Conservation (phyloP, 2,329 filamentous ascomycete genomes). For the Xylariaceae sp. region DNA sequence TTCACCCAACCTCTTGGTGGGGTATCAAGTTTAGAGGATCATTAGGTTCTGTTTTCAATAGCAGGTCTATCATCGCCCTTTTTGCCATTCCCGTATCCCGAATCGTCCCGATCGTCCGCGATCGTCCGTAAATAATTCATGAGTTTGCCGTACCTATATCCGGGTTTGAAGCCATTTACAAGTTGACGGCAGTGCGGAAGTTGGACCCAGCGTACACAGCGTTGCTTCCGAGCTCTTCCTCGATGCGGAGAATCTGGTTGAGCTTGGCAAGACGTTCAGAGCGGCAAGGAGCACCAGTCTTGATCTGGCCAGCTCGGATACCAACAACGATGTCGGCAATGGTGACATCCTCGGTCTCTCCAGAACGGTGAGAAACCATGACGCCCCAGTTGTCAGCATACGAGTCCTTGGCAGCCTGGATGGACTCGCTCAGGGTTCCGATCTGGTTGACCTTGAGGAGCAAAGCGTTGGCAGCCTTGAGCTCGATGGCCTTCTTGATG, state of each 20-base stretch:
- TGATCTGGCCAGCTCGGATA: constrained; percentile 96
- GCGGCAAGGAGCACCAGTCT: constrained; percentile 93
- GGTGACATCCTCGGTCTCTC: constrained; percentile 99
- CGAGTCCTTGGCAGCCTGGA: constrained; percentile 98
- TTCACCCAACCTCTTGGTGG: no score
- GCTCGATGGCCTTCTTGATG: constrained; percentile 99
- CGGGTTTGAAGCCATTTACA: constrained; percentile 52
- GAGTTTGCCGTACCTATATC: constrained; percentile 10
- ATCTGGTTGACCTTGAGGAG: constrained; percentile 99
- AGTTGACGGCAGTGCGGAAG: constrained; percentile 86
- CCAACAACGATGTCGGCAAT: constrained; percentile 97
- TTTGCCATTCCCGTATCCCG: constrained; percentile 25
- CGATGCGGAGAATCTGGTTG: constrained; percentile 99
- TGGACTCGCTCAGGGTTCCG: constrained; percentile 96
- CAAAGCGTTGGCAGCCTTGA: constrained; percentile 97
- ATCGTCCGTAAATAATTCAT: constrained; percentile 22
- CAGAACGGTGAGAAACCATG: constrained; percentile 99
- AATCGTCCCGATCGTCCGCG: constrained; percentile 26
- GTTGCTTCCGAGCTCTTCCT: constrained; percentile 94
- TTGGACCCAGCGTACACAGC: constrained; percentile 88
- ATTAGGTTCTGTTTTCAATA: constrained; percentile 19
- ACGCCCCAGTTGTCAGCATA: constrained; percentile 95
- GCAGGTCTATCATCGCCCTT: constrained; percentile 25
- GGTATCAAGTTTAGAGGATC: not conserved
- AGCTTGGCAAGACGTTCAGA: constrained; percentile 99